Base-by-base conservation (phyloP, 2,329 filamentous ascomycete species). In the Stachybotrys echinatus region DNA sequence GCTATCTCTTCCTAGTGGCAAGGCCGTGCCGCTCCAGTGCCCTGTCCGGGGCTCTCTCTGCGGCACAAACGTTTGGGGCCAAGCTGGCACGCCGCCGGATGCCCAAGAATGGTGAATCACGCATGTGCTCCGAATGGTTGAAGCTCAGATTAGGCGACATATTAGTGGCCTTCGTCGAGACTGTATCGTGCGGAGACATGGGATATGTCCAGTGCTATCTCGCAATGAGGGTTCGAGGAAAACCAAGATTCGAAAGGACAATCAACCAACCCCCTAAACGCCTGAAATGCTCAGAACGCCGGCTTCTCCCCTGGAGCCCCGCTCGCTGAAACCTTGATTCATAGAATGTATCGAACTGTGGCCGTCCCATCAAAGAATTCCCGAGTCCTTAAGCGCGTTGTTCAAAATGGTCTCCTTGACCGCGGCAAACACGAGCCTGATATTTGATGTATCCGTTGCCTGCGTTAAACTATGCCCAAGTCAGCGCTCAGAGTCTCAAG, bases 371-470 rank as follows among this genome's bases (percentile, higher is more conserved):
- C 72, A 91, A 61, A 99, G 83, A 69, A 99, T 97, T 59, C 94
- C 94, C 20, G 94, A 97, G 70, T 99, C 94, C 74, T 95, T 96
- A 59, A 99, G 81, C 45, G 94, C 94, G 68, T 99, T 99, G 71
- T 97, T 95, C 59, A 99, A 75, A 63, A 99, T 99, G 31, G 94
- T 99, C 73, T 99, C 94, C 70, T 99, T 99, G 53, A 99, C 94
- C 8, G 94, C 94, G 31, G 92, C 94, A 71, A 99, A 99, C 45
- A 99, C 94, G 37, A 99, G 81, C 57, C 94, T 89, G 63, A 99
- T 96, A 65, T 99, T 99, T 48, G 92, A 96, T 4, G 94, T 99
- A 68, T 99, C 94, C 55, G 94, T 99, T 43, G 94, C 94, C 87
- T 99, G 94, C 31, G 94, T 99, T 54, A 99, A 81, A 71, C 92